These are phyloP conservation scores for Penicillium frequentans DNA, from an alignment of 2,329 filamentous ascomycete genomes.

Conservation along the genomic window DNA sequence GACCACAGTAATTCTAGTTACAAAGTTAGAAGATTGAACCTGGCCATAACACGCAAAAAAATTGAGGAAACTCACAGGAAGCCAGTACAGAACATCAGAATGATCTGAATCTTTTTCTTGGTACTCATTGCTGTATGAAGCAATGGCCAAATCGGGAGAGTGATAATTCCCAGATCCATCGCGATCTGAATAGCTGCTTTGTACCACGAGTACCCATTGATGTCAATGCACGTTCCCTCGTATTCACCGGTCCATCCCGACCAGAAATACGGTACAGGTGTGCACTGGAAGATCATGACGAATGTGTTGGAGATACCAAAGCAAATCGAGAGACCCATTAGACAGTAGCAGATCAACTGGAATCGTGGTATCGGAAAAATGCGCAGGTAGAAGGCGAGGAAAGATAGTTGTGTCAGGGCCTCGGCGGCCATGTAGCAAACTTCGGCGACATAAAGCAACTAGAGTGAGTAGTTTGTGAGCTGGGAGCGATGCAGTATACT, in stretches of 20 bases:
- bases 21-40: background rate
- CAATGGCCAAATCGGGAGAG: constrained; percentile 51
- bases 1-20: constrained; percentile 42
- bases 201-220: constrained; percentile 53
- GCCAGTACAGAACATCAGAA: constrained; percentile 54
- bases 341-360: constrained; percentile 32
- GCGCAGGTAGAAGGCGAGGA: constrained; percentile 56
- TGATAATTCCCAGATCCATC: constrained; percentile 55
- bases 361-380: constrained; percentile 46
- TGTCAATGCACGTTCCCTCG: constrained; percentile 50
- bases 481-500: background rate
- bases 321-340: constrained; percentile 54
- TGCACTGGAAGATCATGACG: constrained; percentile 27
- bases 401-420: constrained; percentile 41
- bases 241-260: constrained; percentile 51
- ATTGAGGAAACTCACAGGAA: constrained; percentile 34
- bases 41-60: background rate
- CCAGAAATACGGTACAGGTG: constrained; percentile 53
- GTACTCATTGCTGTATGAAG: constrained; percentile 45
- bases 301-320: constrained; percentile 38
- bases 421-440: constrained; percentile 49
- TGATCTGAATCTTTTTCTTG: constrained; percentile 52
- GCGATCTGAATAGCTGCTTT: constrained; percentile 56
- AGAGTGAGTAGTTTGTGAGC: background rate
- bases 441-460: constrained; percentile 24